Base-by-base conservation (phyloP, 2,329 filamentous ascomycete species). In the Lachnellula willkommii region DNA sequence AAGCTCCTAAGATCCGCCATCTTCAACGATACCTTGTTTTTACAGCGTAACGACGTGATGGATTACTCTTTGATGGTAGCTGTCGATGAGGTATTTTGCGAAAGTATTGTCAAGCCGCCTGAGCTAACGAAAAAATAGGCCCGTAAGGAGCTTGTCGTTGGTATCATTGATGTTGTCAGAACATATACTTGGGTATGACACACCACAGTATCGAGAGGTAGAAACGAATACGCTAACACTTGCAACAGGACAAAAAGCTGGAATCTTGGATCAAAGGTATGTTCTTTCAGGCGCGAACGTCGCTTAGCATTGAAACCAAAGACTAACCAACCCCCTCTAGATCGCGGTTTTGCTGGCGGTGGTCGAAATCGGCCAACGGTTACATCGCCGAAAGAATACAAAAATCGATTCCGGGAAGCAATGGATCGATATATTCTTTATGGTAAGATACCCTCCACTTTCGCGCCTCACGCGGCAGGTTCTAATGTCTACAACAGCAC, bases 51-150 rank as follows among this genome's bases (percentile, higher is more conserved):
- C 69, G 94, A 97, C 66, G 94, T 99, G 53, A 99, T 99, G 94
- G 94, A 99, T 73, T 99, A 99, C 74, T 94, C 88, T 24, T 81
- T 99, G 46, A 99, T 99, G 94, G 92, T 96, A 53, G 95, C 93
- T 0, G 95, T 99, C 46, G 93, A 99, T 67, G 94, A 96, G 70
- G 60, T 62, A 52, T 32, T 47, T 55, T 52, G 12, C 20, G 28
- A 15, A 12, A 54, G 22, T 43, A 5, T 22, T 28, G 9, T 35
- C 17, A 42, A 20, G 17, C 1, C 5, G 28, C 12, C n/a, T 28
- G 20, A 50, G 11, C 54, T 59, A 28, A 60, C 50, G 9, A 17
- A 17, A 15, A 8, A 45, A 12, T 37, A 66, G 61, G 79, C 80
- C 39, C 83, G 85, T 60, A 92, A 93, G 66, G 93, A 99, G 73